Conservation (phyloP, 192 early-diverging fungal genomes). For the Diversispora epigaea region DNA sequence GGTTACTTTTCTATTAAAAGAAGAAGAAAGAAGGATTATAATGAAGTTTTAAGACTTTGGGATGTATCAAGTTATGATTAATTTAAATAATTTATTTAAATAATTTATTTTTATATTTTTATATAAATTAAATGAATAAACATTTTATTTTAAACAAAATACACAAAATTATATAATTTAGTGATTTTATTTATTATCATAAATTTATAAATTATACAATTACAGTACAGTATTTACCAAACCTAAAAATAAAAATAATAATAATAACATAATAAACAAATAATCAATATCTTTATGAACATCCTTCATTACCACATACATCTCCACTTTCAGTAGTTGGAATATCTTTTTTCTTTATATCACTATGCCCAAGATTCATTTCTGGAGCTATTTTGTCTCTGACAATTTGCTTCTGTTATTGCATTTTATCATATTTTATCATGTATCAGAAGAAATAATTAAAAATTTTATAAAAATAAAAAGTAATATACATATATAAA, state of each 20-base stretch:
- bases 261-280: background rate
- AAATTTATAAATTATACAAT: too few relatives aligned
- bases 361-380: slow-evolving; percentile 69
- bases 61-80: slow-evolving; percentile 43
- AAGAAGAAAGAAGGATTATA: slow-evolving; percentile 47
- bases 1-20: slow-evolving; percentile 45
- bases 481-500: background rate
- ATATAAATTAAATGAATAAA: too few relatives aligned
- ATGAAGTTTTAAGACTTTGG: slow-evolving; percentile 45
- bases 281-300: background rate
- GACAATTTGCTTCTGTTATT: slow-evolving; percentile 59
- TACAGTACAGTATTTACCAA: too few relatives aligned
- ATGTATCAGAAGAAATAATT: slow-evolving; percentile 1
- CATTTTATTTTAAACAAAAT: too few relatives aligned
- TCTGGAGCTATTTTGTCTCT: slow-evolving; percentile 63
- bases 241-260: too few relatives aligned
- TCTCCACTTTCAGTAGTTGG: background rate
- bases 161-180: too few relatives aligned
- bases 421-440: background rate
- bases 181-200: too few relatives aligned
- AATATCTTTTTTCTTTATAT: slow-evolving; percentile 32
- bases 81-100: background rate
- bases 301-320: background rate
- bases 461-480: background rate
- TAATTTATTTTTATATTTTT: too few relatives aligned